phyloP scores from a whole-genome alignment of 2,329 filamentous ascomycete species.

The Neofusicoccum ribis region DNA sequence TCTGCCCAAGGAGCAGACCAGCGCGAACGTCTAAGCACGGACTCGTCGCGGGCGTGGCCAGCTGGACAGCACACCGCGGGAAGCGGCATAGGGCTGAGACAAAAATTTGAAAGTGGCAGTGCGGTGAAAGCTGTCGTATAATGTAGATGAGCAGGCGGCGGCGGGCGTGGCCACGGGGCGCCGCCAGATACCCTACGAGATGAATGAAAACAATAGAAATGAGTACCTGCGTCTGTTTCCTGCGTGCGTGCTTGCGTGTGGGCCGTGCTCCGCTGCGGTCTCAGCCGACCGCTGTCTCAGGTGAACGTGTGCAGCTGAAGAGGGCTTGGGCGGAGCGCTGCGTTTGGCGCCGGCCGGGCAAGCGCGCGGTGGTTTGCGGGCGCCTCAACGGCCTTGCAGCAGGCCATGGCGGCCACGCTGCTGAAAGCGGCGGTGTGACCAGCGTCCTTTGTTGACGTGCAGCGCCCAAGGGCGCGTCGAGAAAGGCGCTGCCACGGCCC shows the following conservation, averaged over 20 bases:
- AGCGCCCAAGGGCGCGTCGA: too few species aligned
- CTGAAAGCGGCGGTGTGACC: neutral
- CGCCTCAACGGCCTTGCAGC: constrained; percentile 6
- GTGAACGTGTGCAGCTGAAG: constrained; percentile 10
- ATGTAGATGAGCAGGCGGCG: constrained; percentile 22
- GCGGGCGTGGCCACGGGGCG: constrained; percentile 25
- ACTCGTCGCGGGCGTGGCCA: neutral
- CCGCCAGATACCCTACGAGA: constrained; percentile 30
- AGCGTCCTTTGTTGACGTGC: neutral
- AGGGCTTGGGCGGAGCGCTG: neutral
- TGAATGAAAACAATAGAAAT: constrained; percentile 17
- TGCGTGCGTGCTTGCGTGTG: neutral
- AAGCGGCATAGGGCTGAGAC: constrained; percentile 15
- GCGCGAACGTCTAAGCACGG: constrained; percentile 20
- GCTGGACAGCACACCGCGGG: neutral
- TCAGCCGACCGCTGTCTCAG: constrained; percentile 3
- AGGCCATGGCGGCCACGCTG: constrained; percentile 8
- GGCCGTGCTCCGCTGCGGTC: neutral
- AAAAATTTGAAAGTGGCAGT: neutral
- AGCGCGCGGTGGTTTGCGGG: neutral
- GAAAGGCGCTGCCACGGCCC: too few species aligned
- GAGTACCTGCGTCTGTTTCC: constrained; percentile 3
- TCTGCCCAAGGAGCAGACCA: constrained; percentile 53
- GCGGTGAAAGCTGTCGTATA: neutral
- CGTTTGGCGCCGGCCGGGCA: neutral